A percentile compares a stretch with the other conserved stretches of the same genome.
phyloP scores from a whole-genome alignment of 805 yeast genomes.

The Lachancea mirantina region DNA sequence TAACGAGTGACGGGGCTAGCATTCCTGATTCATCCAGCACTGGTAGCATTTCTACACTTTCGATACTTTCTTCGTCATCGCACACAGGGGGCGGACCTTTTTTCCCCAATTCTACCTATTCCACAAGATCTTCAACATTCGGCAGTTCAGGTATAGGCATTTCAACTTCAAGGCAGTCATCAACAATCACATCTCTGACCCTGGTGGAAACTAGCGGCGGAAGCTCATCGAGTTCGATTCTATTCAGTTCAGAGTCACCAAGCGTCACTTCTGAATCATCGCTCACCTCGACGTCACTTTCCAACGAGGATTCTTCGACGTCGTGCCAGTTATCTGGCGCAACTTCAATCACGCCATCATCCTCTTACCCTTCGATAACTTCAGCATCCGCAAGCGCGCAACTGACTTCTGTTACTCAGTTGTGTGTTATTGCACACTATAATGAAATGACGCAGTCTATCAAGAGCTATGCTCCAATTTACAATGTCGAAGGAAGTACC shows the following conservation, averaged over 20 bases:
- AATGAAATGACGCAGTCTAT: conserved; percentile 1
- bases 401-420: conserved; percentile 1
- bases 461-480: conserved; percentile 2
- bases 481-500: conserved; percentile 1
- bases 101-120: no score
- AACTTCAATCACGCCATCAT: not conserved
- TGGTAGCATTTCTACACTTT: not conserved
- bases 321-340: not conserved
- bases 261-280: not conserved
- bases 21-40: not conserved
- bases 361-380: not conserved
- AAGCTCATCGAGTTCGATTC: not conserved
- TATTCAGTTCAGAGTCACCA: no score
- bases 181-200: no score
- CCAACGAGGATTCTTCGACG: not conserved
- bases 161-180: no score
- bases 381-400: not conserved
- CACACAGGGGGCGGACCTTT: no score
- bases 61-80: not conserved
- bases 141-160: no score
- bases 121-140: no score
- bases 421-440: conserved; percentile 1
- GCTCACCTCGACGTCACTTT: not conserved
- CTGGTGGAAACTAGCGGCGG: not conserved
- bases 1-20: not conserved